Evolutionary conservation across 2,329 filamentous ascomycete species (phyloP).

Genomic region (Pezicula neosporulosa): DNA sequence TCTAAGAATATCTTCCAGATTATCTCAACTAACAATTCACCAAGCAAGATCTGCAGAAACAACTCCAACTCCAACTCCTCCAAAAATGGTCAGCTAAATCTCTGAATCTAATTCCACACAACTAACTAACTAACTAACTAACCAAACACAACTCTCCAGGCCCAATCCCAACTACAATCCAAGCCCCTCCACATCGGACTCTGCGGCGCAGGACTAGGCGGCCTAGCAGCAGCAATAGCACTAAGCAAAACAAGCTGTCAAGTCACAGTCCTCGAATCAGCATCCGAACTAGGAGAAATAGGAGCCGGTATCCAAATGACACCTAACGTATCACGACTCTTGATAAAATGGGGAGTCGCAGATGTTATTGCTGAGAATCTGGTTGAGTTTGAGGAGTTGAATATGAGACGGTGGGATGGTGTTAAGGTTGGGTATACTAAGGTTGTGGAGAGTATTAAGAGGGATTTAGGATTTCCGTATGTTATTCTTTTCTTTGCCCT

Average conservation of each 20-base stretch:
- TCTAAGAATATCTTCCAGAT: no score
- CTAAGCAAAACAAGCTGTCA: constrained; percentile 22
- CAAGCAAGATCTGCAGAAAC: no score
- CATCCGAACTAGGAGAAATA: constrained; percentile 23
- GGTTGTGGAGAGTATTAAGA: background rate
- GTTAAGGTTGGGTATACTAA: constrained; percentile 12
- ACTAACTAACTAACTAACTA: no score
- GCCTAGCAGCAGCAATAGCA: constrained; percentile 28
- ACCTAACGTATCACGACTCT: constrained; percentile 11
- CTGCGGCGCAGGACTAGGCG: constrained; percentile 30
- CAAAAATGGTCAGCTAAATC: no score
- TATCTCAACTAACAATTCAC: no score
- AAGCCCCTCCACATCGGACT: constrained; percentile 19
- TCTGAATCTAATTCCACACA: no score
- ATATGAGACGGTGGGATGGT: constrained; percentile 9
- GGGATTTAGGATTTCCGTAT: no score
- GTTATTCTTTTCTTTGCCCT: no score
- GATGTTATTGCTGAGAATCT: constrained; percentile 8
- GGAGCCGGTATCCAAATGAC: constrained; percentile 18
- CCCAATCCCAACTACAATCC: background rate
- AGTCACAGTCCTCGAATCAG: constrained; percentile 24
- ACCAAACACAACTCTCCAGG: no score
- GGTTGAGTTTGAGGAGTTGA: constrained; percentile 13
- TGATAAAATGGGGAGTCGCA: constrained; percentile 12
- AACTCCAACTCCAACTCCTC: no score